Evolutionary conservation across 2,329 filamentous ascomycete genomes (phyloP).

Genomic region (Hypoxylon sp.): DNA sequence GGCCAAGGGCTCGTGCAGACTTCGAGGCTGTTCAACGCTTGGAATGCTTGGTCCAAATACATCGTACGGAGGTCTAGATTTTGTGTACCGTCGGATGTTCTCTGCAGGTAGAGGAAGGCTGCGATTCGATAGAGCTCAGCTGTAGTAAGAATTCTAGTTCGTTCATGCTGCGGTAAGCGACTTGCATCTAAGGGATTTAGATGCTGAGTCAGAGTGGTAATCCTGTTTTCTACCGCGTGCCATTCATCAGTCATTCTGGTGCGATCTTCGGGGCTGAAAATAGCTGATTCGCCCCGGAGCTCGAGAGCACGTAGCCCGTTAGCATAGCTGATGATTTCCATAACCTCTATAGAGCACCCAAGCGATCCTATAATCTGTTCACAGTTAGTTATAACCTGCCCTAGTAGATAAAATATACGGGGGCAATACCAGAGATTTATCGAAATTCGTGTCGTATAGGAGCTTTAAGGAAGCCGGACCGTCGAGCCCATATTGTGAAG

Average conservation of each 20-base stretch:
- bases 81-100: conserved; percentile 41
- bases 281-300: conserved; percentile 42
- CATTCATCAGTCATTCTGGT: conserved; percentile 43
- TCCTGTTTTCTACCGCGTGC: conserved; percentile 39
- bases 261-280: conserved; percentile 41
- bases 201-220: conserved; percentile 42
- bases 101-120: conserved; percentile 53
- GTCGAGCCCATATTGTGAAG: conserved; percentile 40
- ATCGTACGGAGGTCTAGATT: conserved; percentile 41
- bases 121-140: conserved; percentile 62
- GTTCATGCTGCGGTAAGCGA: conserved; percentile 44
- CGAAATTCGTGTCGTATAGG: conserved; percentile 43
- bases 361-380: conserved; percentile 57
- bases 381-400: conserved; percentile 11
- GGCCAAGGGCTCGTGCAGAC: conserved; percentile 60
- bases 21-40: conserved; percentile 48
- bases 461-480: conserved; percentile 43
- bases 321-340: conserved; percentile 54
- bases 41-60: conserved; percentile 49
- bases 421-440: conserved; percentile 45
- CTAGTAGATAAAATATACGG: not conserved
- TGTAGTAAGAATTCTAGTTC: conserved; percentile 50
- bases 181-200: conserved; percentile 43
- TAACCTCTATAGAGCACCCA: conserved; percentile 57
- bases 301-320: conserved; percentile 49